phyloP scores from a whole-genome alignment of 257 asterid genomes.

The Nicotiana knightiana region DNA sequence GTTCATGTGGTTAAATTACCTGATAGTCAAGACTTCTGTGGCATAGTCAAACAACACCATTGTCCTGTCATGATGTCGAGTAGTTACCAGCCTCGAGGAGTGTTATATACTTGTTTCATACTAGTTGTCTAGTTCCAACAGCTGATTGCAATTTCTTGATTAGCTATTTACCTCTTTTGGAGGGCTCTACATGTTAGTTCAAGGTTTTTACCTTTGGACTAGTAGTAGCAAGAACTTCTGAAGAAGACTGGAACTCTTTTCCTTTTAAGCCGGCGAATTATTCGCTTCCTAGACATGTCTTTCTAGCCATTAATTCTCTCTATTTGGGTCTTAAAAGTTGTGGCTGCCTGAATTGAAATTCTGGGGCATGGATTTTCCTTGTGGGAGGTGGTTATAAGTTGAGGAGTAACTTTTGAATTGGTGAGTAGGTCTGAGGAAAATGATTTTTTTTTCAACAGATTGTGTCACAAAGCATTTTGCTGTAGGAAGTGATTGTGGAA shows the following conservation, averaged over 20 bases:
- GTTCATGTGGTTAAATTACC: background rate
- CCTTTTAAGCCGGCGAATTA: background rate
- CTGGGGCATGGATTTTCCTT: background rate
- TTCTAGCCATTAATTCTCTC: background rate
- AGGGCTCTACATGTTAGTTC: background rate
- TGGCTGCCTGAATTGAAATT: background rate
- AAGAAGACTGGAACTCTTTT: background rate
- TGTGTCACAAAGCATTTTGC: background rate
- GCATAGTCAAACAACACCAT: conserved; percentile 3
- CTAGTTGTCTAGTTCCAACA: background rate
- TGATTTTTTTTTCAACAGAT: background rate
- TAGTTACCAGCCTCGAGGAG: background rate
- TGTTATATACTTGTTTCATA: background rate
- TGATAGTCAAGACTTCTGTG: background rate
- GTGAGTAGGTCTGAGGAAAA: background rate
- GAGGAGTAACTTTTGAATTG: background rate
- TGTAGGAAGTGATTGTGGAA: background rate
- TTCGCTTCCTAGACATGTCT: background rate
- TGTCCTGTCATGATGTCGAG: background rate
- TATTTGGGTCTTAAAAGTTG: background rate
- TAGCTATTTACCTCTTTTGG: background rate
- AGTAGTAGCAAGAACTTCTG: background rate
- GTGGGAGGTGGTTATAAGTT: background rate
- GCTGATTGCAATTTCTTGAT: background rate
- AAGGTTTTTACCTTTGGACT: background rate